A percentile compares a stretch with the other conserved stretches of the same genome.
Conservation (phyloP, 2,329 filamentous ascomycete genomes). For the Rhynchosporium secalis region DNA sequence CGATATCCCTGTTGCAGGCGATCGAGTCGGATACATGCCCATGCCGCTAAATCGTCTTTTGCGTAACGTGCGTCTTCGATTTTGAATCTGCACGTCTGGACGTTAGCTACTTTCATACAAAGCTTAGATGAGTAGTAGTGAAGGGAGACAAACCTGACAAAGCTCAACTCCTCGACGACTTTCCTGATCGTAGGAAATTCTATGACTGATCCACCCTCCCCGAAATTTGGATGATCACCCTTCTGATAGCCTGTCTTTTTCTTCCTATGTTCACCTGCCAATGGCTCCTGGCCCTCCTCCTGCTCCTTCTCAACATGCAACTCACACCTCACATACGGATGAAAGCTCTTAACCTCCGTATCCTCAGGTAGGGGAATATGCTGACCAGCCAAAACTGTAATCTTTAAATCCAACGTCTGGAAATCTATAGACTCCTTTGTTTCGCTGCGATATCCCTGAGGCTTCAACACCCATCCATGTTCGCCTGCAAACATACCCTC, state of each 20-base stretch:
- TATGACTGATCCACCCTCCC: conserved; percentile 51
- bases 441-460: conserved; percentile 64
- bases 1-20: conserved; percentile 73
- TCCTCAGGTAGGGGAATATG: conserved; percentile 67
- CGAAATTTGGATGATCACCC: conserved; percentile 66
- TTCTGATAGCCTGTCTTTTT: conserved; percentile 55
- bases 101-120: neutral
- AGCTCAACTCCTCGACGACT: conserved; percentile 69
- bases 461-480: conserved; percentile 83
- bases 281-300: conserved; percentile 38
- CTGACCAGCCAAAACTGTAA: conserved; percentile 77
- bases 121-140: neutral
- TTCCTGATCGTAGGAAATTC: conserved; percentile 57
- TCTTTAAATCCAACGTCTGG: conserved; percentile 62
- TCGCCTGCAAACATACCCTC: conserved; percentile 86
- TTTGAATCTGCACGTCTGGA: conserved; percentile 57
- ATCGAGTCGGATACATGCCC: conserved; percentile 87
- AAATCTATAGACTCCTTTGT: conserved; percentile 40
- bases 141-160: conserved; percentile 62
- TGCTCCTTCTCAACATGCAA: conserved; percentile 71
- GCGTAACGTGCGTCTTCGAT: conserved; percentile 84
- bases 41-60: conserved; percentile 76
- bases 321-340: conserved; percentile 76
- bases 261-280: conserved; percentile 60
- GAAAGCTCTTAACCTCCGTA: conserved; percentile 53